Conservation (phyloP, 2,329 filamentous ascomycete species). For the Fusarium tricinctum region DNA sequence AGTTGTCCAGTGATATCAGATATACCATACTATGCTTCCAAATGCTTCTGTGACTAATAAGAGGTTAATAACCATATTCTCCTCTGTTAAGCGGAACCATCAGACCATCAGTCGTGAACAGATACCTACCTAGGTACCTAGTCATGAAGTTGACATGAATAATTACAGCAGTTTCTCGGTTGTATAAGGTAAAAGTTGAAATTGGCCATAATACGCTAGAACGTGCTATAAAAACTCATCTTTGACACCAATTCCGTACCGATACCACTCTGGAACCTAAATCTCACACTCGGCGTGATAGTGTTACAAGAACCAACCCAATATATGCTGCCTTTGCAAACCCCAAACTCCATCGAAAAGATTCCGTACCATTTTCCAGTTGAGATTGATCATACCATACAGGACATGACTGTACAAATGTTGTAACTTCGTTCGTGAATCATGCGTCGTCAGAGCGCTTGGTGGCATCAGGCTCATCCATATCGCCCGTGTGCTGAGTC, state of each 20-base stretch:
- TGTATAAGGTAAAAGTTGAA: background rate
- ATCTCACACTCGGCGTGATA: background rate
- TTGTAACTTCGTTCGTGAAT: background rate
- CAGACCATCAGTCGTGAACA: no score
- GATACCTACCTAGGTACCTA: no score
- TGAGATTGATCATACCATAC: background rate
- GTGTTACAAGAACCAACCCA: background rate
- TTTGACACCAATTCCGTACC: no score
- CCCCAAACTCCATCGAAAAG: conserved; percentile 2
- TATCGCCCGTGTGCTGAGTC: conserved; percentile 26
- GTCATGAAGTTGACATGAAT: no score
- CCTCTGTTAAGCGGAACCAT: background rate
- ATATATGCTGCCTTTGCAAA: background rate
- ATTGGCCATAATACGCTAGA: no score
- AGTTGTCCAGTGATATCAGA: background rate
- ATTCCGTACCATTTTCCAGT: background rate
- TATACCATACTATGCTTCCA: no score
- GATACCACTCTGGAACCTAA: background rate
- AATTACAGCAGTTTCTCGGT: background rate
- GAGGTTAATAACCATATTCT: background rate
- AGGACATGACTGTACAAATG: background rate
- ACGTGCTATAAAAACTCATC: no score
- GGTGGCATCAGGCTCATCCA: conserved; percentile 3
- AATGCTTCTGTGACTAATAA: no score
- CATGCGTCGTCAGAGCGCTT: background rate